Evolutionary conservation across 208 protist genomes (phyloP).

Genomic region (Zelonia costaricensis): DNA sequence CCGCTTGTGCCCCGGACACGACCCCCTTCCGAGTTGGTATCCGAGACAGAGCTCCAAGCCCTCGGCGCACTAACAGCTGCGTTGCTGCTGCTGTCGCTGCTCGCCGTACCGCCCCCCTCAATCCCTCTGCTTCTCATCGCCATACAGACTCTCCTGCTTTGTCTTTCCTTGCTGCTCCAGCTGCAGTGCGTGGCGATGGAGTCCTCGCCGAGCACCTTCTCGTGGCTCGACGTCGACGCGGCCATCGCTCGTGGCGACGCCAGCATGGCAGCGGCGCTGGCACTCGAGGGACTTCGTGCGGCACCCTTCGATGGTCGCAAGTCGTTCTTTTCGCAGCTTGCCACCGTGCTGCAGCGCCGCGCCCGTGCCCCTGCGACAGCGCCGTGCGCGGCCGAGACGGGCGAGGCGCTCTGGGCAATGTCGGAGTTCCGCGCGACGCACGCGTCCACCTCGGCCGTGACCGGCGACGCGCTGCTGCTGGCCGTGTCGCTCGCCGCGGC

Average conservation of each 20-base stretch:
- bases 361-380: conserved; percentile 1
- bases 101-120: too few species aligned
- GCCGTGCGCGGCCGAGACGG: conserved; percentile 9
- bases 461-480: conserved; percentile 21
- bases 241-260: conserved; percentile 11
- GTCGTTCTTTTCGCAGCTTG: conserved; percentile 18
- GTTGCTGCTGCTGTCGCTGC: too few species aligned
- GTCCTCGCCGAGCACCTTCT: neutral
- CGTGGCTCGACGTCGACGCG: conserved; percentile 1
- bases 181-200: too few species aligned
- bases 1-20: too few species aligned
- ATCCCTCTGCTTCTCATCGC: too few species aligned
- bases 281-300: conserved; percentile 4
- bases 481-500: conserved; percentile 3
- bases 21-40: too few species aligned
- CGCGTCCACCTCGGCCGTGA: neutral
- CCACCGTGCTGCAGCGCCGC: neutral
- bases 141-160: neutral
- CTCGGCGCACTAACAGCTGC: too few species aligned
- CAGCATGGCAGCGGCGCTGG: neutral
- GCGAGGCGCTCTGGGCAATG: conserved; percentile 20
- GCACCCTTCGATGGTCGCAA: conserved; percentile 6
- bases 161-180: neutral
- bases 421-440: conserved; percentile 10
- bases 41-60: too few species aligned